These are phyloP conservation scores for Mediolabrus comicus DNA, from an alignment of 108 stramenopile genomes.

Conservation along the genomic window DNA sequence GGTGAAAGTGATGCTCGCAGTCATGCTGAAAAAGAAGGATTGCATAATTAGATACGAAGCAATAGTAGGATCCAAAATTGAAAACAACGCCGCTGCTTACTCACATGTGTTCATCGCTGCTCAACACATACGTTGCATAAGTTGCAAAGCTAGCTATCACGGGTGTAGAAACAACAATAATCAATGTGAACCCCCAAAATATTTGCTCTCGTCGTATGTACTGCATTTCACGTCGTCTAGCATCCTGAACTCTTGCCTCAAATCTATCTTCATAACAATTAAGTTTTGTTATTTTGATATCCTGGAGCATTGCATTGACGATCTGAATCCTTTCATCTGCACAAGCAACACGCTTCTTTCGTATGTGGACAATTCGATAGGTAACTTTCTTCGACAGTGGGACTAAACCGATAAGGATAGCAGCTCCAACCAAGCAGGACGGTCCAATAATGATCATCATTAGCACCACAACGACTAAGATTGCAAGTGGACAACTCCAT, in stretches of 20 bases:
- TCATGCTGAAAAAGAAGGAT: conserved; percentile 22
- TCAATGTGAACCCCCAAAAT: conserved; percentile 63
- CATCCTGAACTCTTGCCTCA: conserved; percentile 30
- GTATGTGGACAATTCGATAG: conserved; percentile 46
- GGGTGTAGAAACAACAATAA: conserved; percentile 65
- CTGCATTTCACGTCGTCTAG: conserved; percentile 48
- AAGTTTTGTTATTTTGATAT: conserved; percentile 77
- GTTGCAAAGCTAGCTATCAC: conserved; percentile 59
- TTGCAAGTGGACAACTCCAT: conserved; percentile 72
- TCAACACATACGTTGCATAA: conserved; percentile 56
- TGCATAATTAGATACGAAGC: not conserved
- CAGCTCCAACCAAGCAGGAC: conserved; percentile 60
- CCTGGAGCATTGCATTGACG: conserved; percentile 59
- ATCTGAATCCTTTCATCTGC: conserved; percentile 72
- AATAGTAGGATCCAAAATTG: too few relatives aligned
- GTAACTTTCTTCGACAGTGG: conserved; percentile 61
- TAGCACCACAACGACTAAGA: conserved; percentile 59
- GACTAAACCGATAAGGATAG: conserved; percentile 52
- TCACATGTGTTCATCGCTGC: conserved; percentile 44
- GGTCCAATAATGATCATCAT: conserved; percentile 58
- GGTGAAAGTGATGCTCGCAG: conserved; percentile 73
- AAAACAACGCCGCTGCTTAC: too few relatives aligned
- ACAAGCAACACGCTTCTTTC: conserved; percentile 48
- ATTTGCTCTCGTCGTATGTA: conserved; percentile 51
- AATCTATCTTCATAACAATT: conserved; percentile 69